Evolutionary conservation across 2,329 filamentous ascomycete genomes (phyloP).

Genomic region (Colletotrichum musicola): DNA sequence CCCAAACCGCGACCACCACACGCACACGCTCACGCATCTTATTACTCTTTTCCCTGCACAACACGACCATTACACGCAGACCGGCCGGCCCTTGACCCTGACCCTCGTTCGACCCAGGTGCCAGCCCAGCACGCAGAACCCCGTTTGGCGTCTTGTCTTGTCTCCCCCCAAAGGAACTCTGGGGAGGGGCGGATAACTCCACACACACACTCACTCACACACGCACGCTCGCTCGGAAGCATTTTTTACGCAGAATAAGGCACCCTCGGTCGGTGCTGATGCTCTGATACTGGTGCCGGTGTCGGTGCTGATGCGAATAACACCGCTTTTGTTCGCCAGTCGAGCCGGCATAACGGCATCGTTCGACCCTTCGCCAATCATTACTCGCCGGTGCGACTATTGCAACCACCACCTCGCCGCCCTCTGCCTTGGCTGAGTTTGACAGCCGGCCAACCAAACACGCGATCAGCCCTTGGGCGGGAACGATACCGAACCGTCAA

Average conservation of each 20-base stretch:
- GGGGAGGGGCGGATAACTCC: slow-evolving; percentile 7
- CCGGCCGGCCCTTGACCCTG: slow-evolving; percentile 11
- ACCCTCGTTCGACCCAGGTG: not conserved
- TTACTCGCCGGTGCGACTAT: slow-evolving; percentile 22
- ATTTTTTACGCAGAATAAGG: slow-evolving; percentile 4
- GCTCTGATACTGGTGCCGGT: not conserved
- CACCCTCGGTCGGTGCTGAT: not conserved
- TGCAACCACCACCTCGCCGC: slow-evolving; percentile 1
- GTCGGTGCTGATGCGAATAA: not conserved
- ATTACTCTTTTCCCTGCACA: slow-evolving; percentile 23
- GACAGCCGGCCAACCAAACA: slow-evolving; percentile 20
- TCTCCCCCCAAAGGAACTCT: not conserved
- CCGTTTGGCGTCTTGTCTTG: slow-evolving; percentile 6
- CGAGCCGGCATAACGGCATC: slow-evolving; percentile 7
- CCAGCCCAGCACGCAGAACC: slow-evolving; percentile 10
- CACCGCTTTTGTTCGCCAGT: slow-evolving; percentile 5
- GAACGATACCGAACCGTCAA: slow-evolving; percentile 25
- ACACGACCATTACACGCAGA: slow-evolving; percentile 22
- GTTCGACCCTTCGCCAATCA: slow-evolving; percentile 26
- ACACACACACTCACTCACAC: slow-evolving; percentile 13
- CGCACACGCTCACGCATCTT: slow-evolving; percentile 20
- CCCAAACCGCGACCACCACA: slow-evolving; percentile 21
- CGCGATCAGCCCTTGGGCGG: slow-evolving; percentile 3
- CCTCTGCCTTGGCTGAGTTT: slow-evolving; percentile 1
- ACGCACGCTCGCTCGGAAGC: not conserved